Base-by-base conservation (phyloP, 2,329 filamentous ascomycete genomes). In the Hypoxylon sp. region DNA sequence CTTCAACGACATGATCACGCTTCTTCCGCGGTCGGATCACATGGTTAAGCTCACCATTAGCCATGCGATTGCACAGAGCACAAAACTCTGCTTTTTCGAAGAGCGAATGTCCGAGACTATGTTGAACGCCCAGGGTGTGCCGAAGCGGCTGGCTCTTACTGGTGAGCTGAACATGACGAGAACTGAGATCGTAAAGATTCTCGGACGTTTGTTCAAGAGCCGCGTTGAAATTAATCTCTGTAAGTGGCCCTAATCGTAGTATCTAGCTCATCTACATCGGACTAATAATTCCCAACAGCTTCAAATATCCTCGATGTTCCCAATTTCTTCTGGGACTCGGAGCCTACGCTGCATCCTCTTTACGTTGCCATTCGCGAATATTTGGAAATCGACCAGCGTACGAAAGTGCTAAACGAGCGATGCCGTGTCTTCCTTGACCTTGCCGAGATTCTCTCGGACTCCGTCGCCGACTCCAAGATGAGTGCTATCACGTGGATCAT, bases 11-110 rank as follows among this genome's bases (percentile, higher is more conserved):
- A 99, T 99, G 96, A 98, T 99, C 75, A 99, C 96, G 0, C 84
- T 99, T 48, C 87, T 97, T 69, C 97, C 93, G 67, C 91, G 93
- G 42, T 88, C 86, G 29, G 96, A 99, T 81, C 96, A 99, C 82
- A 98, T 99, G 95, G 97, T 98, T 78, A 98, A 98, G 81, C 86
- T 99, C 15, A 94, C 95, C 35, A 99, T 99, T 83, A 97, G 93
- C 79, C 96, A 99, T 78, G 96, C 94, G 39, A 98, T 99, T 73
- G 94, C 94, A 0, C 96, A 99, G 80, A 98, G 94, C 79, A 99
- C 96, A 0, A 98, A 98, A 80, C 84, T 99, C 44, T 96, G 92
- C 77, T 93, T 96, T 79, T 99, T 99, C 75, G 96, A 99, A 79
- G 96, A 97, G 80, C 89, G 92, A 64, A 98, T 99, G 95, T 92